Base-by-base conservation (phyloP, 495 filamentous ascomycete genomes). In the Neurospora tetrasperma region DNA sequence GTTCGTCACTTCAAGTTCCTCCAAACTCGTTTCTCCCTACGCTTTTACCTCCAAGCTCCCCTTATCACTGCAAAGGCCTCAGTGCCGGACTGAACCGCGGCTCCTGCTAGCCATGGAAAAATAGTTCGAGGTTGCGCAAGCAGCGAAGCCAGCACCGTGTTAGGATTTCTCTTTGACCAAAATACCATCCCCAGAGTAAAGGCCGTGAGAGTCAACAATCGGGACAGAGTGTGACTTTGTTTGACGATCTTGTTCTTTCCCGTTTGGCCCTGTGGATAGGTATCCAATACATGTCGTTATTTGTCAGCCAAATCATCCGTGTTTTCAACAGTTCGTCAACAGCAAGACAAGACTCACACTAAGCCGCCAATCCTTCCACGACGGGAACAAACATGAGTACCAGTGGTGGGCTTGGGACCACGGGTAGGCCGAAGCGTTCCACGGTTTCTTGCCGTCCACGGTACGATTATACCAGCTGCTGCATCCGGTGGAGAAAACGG, bases 401-500 rank as follows among this genome's bases (percentile, higher is more conserved):
- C 76, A 77, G 11, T 70, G 71, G 16, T 44, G 31, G 4, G 70
- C 70, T 16, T 77, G 76, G 12, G 38, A 68, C 76, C 72, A 73
- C 8, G 76, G 76, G 43, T 77, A 77, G 16, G 70, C 72, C 72
- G 71, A 69, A 8, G 46, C 76, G 69, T 77, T 77, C 72, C 72
- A 74, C 4, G 48, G 42, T 54, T 74, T 75, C 18, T 59, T 74
- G 3, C 48, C 71, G 0, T 70, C 18, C 2, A 54, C 70, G 9
- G 44, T n/a, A 8, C 44, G 44, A 18, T 41, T 12, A 84, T 90
- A 85, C 83, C 83, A 85, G 73, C 77, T 83, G 9, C 70, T 73
- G 70, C 83, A 84, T 1, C 74, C 79, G 8, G 75, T 74, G 5
- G 71, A 74, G 73, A 79, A 84, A 5, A 83, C 79, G 5, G 76